phyloP scores from a whole-genome alignment of 2,329 filamentous ascomycete species.

The Curvularia spicifera region DNA sequence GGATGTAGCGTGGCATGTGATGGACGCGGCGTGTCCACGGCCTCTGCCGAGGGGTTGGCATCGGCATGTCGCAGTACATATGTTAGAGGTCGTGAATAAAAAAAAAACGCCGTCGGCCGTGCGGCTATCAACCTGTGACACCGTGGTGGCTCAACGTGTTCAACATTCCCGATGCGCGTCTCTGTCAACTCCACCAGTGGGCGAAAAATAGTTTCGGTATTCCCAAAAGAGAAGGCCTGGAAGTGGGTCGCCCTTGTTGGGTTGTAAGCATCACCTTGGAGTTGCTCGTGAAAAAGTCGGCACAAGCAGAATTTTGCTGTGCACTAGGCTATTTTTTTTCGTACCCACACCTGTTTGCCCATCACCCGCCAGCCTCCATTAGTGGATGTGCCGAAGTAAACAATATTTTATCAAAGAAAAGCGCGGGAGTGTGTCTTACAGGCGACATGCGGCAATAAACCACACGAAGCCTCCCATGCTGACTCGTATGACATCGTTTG shows the following conservation, averaged over 20 bases:
- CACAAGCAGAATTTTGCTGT: slow-evolving; percentile 21
- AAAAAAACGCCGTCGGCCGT: slow-evolving; percentile 5
- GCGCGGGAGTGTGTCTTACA: neutral
- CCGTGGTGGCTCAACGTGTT: slow-evolving; percentile 10
- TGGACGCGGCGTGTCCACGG: slow-evolving; percentile 3
- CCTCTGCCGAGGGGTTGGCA: slow-evolving; percentile 12
- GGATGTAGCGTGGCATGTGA: slow-evolving; percentile 12
- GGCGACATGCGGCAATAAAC: neutral
- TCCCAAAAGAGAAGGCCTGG: slow-evolving; percentile 10
- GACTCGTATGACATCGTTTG: slow-evolving; percentile 14
- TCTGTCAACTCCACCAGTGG: slow-evolving; percentile 14
- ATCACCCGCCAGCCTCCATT: slow-evolving; percentile 15
- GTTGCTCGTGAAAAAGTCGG: slow-evolving; percentile 11
- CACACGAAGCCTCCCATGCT: slow-evolving; percentile 1
- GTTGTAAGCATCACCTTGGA: slow-evolving; percentile 19
- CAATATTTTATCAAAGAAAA: neutral
- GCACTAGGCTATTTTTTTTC: slow-evolving; percentile 15
- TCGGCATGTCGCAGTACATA: slow-evolving; percentile 18
- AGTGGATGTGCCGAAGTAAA: slow-evolving; percentile 3
- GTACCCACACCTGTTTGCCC: slow-evolving; percentile 25
- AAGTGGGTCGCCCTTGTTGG: slow-evolving; percentile 20
- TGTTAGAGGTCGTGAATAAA: neutral
- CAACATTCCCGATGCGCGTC: slow-evolving; percentile 8
- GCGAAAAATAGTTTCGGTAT: slow-evolving; percentile 9
- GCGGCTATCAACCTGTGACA: slow-evolving; percentile 9